Percentiles rank a stretch among this genome's conserved stretches.
These are phyloP conservation scores for Warburgia ugandensis DNA, from an alignment of 164 flowering plant genomes.

Conservation along the genomic window DNA sequence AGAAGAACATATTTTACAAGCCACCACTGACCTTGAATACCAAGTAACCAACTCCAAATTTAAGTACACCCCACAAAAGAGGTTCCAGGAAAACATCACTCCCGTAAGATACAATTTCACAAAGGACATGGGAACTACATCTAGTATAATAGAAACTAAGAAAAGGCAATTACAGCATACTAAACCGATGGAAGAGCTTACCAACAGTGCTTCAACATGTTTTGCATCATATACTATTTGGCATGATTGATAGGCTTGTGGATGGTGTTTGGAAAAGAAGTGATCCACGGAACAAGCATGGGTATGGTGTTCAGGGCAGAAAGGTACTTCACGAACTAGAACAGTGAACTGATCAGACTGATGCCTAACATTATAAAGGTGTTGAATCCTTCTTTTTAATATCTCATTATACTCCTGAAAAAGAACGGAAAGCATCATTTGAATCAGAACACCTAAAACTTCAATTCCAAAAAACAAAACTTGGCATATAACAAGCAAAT, in stretches of 20 bases:
- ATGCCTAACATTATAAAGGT: constrained; percentile 38
- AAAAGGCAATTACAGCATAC: background rate
- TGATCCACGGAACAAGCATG: constrained; percentile 57
- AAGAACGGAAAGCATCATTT: background rate
- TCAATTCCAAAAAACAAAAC: background rate
- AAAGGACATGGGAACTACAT: background rate
- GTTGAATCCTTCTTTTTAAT: constrained; percentile 46
- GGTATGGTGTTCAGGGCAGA: constrained; percentile 60
- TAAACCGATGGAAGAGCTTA: constrained; percentile 18
- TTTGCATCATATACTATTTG: constrained; percentile 61
- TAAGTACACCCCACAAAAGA: too few relatives aligned
- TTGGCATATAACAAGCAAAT: background rate
- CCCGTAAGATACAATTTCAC: background rate
- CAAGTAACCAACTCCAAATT: background rate
- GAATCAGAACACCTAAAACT: background rate
- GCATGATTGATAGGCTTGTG: constrained; percentile 49
- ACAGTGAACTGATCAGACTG: constrained; percentile 71
- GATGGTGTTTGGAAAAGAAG: constrained; percentile 73
- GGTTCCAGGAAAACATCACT: too few relatives aligned
- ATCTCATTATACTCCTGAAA: constrained; percentile 60
- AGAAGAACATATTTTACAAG: too few relatives aligned
- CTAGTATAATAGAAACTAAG: background rate
- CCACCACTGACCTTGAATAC: too few relatives aligned
- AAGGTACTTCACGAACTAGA: constrained; percentile 68
- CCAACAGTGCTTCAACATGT: constrained; percentile 45